Base-by-base conservation (phyloP, 2,329 filamentous ascomycete species). In the Colletotrichum liaoningense region DNA sequence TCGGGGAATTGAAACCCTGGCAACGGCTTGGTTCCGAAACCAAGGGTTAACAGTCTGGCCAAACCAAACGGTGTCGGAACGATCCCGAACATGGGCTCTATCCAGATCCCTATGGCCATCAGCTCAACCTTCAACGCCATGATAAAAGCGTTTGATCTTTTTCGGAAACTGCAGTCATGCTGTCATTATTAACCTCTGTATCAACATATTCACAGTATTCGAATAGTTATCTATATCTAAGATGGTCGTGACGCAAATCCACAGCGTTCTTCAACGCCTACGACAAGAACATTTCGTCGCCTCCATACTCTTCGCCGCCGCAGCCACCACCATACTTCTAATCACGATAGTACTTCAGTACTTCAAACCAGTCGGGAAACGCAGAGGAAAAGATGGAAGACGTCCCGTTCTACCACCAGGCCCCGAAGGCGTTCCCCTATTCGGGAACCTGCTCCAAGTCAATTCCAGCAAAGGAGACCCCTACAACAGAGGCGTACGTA, bases 361-460 rank as follows among this genome's bases (percentile, higher is more conserved):
- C 14, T 33, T 63, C 46, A 63, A 38, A 3, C 60, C 60, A 16
- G 26, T 63, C 12, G 60, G 46, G 5, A 54, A 54, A 42, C 49
- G 60, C 6, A 63, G 28, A 22, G 28, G 42, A n/a, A 63, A 54
- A 8, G 52, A 63, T 54, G 42, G 60, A 22, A 19, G 24, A n/a
- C 46, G 28, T 4, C 60, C 60, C 19, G 26, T 28, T 26, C 28
- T 63, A 12, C 60, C 60, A 16, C 60, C 60, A 14, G 60, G 60
- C n/a, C 60, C 60, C 19, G 28, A 26, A 28, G 28, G 46, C 28
- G n/a, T 33, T 19, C 60, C 60, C 11, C 6, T 63, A 1, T 2
- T 63, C 24, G 60, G 42, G n/a, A 63, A n/a, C 28, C 60, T 63
- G n/a, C 60, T 63, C 7, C 28, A 63, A 12, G n/a, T 11, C 60